Evolutionary conservation across 2,329 filamentous ascomycete genomes (phyloP).

Genomic region (Teratosphaeria epicoccoides): DNA sequence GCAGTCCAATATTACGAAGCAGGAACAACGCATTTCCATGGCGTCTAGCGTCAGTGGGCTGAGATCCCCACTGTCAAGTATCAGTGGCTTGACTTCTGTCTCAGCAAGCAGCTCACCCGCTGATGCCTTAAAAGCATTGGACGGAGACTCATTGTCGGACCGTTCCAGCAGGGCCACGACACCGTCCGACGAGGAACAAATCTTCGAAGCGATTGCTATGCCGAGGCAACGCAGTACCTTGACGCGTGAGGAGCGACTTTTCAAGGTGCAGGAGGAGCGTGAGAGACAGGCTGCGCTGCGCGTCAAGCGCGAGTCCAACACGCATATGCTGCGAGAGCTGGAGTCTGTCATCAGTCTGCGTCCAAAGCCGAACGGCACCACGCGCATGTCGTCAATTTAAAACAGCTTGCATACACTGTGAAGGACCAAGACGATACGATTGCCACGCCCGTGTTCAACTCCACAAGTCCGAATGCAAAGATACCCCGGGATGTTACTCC

Average conservation of each 20-base stretch:
- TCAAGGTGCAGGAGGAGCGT: slow-evolving; percentile 79
- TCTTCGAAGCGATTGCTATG: slow-evolving; percentile 84
- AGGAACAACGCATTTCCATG: slow-evolving; percentile 51
- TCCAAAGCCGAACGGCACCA: slow-evolving; percentile 5
- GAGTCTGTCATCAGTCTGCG: slow-evolving; percentile 63
- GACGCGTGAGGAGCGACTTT: slow-evolving; percentile 76
- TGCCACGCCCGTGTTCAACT: neutral
- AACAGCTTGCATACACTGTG: neutral
- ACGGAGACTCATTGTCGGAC: slow-evolving; percentile 48
- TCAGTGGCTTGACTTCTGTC: slow-evolving; percentile 53
- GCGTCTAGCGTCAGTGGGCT: slow-evolving; percentile 36
- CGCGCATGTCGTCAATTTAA: slow-evolving; percentile 7
- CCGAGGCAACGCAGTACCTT: slow-evolving; percentile 58
- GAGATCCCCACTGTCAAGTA: slow-evolving; percentile 39
- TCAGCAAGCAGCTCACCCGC: slow-evolving; percentile 48
- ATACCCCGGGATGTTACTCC: neutral
- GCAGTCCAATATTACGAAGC: slow-evolving; percentile 68
- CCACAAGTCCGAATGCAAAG: neutral
- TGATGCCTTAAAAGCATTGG: slow-evolving; percentile 68
- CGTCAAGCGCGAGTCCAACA: slow-evolving; percentile 69
- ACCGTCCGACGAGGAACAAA: slow-evolving; percentile 49
- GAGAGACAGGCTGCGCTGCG: slow-evolving; percentile 59
- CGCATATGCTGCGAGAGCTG: slow-evolving; percentile 83
- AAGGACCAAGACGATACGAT: neutral
- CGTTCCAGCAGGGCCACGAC: slow-evolving; percentile 39